Conservation (phyloP, 2,329 filamentous ascomycete genomes). For the Cercospora sp. region DNA sequence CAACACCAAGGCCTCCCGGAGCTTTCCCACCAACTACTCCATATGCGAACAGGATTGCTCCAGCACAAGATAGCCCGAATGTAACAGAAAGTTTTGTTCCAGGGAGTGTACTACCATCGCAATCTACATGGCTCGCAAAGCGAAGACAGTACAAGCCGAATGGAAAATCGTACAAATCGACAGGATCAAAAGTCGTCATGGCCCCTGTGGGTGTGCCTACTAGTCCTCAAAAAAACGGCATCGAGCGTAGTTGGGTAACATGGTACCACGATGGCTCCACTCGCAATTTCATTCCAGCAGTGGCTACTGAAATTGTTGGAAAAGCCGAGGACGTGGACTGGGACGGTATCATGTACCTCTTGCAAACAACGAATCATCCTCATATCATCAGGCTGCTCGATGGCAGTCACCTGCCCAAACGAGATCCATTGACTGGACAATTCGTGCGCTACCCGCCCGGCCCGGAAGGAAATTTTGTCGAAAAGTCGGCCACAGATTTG, state of each 20-base stretch:
- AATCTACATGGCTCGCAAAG: background rate
- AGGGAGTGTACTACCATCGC: background rate
- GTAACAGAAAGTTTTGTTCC: background rate
- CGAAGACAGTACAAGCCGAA: background rate
- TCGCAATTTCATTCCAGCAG: slow-evolving; percentile 5
- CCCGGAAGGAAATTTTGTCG: background rate
- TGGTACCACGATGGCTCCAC: slow-evolving; percentile 7
- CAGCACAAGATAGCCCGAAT: background rate
- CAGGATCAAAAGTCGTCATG: background rate
- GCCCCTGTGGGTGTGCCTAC: background rate
- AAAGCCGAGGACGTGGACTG: slow-evolving; percentile 6
- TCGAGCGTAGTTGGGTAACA: slow-evolving; percentile 1
- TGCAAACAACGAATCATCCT: slow-evolving; percentile 1
- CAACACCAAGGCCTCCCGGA: background rate
- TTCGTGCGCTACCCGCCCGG: background rate
- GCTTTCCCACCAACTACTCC: slow-evolving; percentile 3
- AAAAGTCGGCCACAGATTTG: slow-evolving; percentile 3
- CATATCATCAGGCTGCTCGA: slow-evolving; percentile 3
- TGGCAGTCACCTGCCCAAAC: slow-evolving; percentile 2
- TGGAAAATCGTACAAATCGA: background rate
- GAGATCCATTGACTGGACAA: background rate
- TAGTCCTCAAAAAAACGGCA: background rate
- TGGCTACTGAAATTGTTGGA: slow-evolving; percentile 12
- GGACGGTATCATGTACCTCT: slow-evolving; percentile 1
- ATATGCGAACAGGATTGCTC: background rate